phyloP scores from a whole-genome alignment of 2,329 filamentous ascomycete species.

The Daldinia sp. region DNA sequence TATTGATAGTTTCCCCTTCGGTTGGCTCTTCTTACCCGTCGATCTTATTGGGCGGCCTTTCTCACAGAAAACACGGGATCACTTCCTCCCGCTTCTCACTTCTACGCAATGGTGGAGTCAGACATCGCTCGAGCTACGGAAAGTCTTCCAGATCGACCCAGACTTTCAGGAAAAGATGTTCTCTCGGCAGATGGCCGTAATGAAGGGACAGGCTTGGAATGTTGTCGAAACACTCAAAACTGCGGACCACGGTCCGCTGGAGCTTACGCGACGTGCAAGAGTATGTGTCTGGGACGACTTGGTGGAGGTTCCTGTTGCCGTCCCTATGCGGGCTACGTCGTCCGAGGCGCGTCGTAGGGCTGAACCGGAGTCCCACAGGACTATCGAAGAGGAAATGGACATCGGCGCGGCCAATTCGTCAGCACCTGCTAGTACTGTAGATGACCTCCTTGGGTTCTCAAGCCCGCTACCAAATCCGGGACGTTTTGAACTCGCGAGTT shows the following conservation, averaged over 20 bases:
- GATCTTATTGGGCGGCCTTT: conserved; percentile 96
- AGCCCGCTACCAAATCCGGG: conserved; percentile 76
- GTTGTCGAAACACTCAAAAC: conserved; percentile 97
- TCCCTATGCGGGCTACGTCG: conserved; percentile 85
- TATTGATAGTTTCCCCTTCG: conserved; percentile 85
- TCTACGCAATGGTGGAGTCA: conserved; percentile 98
- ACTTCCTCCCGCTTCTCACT: conserved; percentile 94
- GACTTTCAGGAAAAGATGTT: conserved; percentile 99
- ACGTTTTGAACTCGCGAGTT: conserved; percentile 72
- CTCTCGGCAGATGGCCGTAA: conserved; percentile 95
- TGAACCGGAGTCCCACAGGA: conserved; percentile 55
- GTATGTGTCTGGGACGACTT: conserved; percentile 99
- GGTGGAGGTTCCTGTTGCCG: conserved; percentile 93
- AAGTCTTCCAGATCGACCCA: conserved; percentile 88
- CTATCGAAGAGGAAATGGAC: conserved; percentile 87
- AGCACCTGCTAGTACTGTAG: conserved; percentile 51
- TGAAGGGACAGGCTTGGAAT: conserved; percentile 99
- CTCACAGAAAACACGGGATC: conserved; percentile 89
- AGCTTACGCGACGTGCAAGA: conserved; percentile 86
- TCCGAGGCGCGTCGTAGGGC: conserved; percentile 80
- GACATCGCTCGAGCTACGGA: conserved; percentile 84
- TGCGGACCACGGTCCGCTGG: conserved; percentile 88
- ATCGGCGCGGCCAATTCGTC: conserved; percentile 74
- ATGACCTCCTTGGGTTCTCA: conserved; percentile 75
- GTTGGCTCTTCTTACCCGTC: conserved; percentile 96